Conservation (phyloP, 176 grass and related monocot species). For the barley (Hordeum vulgare) region DNA sequence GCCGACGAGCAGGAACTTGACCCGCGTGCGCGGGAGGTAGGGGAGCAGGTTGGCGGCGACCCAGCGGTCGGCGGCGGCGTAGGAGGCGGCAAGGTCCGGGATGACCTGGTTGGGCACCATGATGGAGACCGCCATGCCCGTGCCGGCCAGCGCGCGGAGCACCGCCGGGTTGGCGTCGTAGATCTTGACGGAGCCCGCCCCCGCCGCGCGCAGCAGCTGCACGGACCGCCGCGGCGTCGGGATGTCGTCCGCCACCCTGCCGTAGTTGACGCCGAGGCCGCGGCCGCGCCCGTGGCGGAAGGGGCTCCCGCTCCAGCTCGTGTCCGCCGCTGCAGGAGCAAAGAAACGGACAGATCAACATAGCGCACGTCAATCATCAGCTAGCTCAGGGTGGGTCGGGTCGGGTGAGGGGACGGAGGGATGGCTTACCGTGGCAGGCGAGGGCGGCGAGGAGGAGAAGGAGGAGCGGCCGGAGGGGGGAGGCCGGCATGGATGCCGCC, state of each 20-base stretch:
- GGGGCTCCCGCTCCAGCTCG: background rate
- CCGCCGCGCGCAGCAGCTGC: slow-evolving; percentile 34
- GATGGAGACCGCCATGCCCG: slow-evolving; percentile 59
- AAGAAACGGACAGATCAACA: background rate
- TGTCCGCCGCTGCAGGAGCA: slow-evolving; percentile 6
- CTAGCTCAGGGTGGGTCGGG: background rate
- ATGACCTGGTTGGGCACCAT: slow-evolving; percentile 94
- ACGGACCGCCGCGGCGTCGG: slow-evolving; percentile 42
- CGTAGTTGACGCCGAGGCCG: slow-evolving; percentile 82
- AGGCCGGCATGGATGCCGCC: background rate
- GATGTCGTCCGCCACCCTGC: slow-evolving; percentile 69
- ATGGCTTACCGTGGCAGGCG: background rate
- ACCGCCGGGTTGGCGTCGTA: slow-evolving; percentile 73
- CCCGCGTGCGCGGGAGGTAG: slow-evolving; percentile 34
- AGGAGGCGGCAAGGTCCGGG: slow-evolving; percentile 40
- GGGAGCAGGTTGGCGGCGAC: slow-evolving; percentile 53
- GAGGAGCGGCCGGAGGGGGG: background rate
- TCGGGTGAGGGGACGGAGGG: too few species aligned
- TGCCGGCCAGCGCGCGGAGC: slow-evolving; percentile 55
- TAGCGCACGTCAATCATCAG: background rate
- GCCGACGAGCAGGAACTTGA: slow-evolving; percentile 84
- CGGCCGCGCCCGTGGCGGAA: background rate
- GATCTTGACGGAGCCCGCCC: slow-evolving; percentile 76
- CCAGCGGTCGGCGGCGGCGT: slow-evolving; percentile 59
- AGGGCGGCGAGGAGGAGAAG: background rate